These are phyloP conservation scores for Chlamydomonas sphaeroides DNA, from an alignment of 139 green algal genomes.

Conservation along the genomic window DNA sequence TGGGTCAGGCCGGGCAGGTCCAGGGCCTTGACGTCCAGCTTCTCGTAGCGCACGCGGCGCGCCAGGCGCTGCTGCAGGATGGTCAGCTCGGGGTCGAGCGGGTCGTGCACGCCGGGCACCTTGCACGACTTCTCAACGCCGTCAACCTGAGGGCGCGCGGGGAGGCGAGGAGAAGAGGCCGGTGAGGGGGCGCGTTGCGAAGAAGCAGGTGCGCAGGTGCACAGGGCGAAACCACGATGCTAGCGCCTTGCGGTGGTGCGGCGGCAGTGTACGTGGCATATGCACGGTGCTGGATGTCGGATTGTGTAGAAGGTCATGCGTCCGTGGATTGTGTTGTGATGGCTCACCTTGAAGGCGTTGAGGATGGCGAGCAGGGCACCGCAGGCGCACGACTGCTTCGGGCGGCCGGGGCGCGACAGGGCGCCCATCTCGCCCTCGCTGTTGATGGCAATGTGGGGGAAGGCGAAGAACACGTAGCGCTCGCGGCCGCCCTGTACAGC, in stretches of 20 bases:
- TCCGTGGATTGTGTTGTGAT: too few relatives aligned
- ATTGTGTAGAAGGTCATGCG: too few relatives aligned
- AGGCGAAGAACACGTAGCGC: constrained; percentile 92
- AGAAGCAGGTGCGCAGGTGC: too few relatives aligned
- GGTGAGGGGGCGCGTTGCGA: too few relatives aligned
- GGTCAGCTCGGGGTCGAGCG: constrained; percentile 83
- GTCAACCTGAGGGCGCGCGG: too few relatives aligned
- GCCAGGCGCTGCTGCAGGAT: constrained; percentile 87
- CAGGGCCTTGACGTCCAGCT: constrained; percentile 58
- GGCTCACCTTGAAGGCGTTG: constrained; percentile 46
- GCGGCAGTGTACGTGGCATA: too few relatives aligned
- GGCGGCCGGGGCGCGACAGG: constrained; percentile 72
- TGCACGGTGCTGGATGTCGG: too few relatives aligned
- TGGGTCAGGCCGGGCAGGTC: constrained; percentile 78
- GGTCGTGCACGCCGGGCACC: constrained; percentile 70
- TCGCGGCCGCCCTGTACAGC: constrained; percentile 73
- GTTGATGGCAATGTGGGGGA: constrained; percentile 93
- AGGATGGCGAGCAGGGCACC: constrained; percentile 77
- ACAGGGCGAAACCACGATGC: too few relatives aligned
- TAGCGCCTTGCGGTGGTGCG: too few relatives aligned
- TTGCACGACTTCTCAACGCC: constrained; percentile 49
- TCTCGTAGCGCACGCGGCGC: constrained; percentile 58
- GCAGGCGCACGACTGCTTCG: constrained; percentile 77
- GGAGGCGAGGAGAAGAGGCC: too few relatives aligned
- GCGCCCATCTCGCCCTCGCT: constrained; percentile 72